Conservation (phyloP, 352 stramenopile genomes). For the Phytophthora idaei region DNA sequence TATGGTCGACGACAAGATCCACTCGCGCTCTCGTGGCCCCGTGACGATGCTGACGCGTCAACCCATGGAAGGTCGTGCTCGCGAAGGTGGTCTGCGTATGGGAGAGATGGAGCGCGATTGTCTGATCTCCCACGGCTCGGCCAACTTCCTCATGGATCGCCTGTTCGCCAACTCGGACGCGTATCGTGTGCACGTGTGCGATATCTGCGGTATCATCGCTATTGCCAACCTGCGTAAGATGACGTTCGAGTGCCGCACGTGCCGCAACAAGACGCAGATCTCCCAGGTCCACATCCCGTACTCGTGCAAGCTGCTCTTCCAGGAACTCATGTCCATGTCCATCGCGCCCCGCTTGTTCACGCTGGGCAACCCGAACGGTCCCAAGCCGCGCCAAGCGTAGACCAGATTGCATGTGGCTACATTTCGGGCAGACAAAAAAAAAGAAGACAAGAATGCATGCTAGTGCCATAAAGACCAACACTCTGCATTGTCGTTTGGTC, state of each 20-base stretch:
- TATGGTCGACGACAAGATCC: conserved; percentile 99
- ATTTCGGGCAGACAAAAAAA: no score
- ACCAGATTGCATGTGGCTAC: not conserved
- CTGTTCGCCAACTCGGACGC: conserved; percentile 99
- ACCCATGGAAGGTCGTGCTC: conserved; percentile 98
- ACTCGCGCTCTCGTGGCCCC: conserved; percentile 94
- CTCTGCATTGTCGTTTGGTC: conserved; percentile 20
- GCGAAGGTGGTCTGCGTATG: conserved; percentile 99
- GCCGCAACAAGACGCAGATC: conserved; percentile 95
- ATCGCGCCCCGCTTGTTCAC: conserved; percentile 99
- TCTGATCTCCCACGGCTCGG: conserved; percentile 98
- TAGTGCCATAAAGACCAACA: conserved; percentile 15
- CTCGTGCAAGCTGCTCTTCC: conserved; percentile 99
- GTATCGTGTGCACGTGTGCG: conserved; percentile 99
- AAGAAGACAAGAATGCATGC: conserved; percentile 11
- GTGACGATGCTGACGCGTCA: conserved; percentile 99
- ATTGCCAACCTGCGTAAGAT: conserved; percentile 99
- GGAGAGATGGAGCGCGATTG: conserved; percentile 99
- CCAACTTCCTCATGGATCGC: conserved; percentile 99
- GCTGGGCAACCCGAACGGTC: conserved; percentile 77
- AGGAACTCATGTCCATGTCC: conserved; percentile 99
- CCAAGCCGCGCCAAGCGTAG: conserved; percentile 49
- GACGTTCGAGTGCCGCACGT: conserved; percentile 98
- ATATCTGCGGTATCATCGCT: conserved; percentile 99
- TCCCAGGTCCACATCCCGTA: conserved; percentile 99